These are phyloP conservation scores for Zymoseptoria crescenta DNA, from an alignment of 2,329 filamentous ascomycete genomes.

Conservation along the genomic window DNA sequence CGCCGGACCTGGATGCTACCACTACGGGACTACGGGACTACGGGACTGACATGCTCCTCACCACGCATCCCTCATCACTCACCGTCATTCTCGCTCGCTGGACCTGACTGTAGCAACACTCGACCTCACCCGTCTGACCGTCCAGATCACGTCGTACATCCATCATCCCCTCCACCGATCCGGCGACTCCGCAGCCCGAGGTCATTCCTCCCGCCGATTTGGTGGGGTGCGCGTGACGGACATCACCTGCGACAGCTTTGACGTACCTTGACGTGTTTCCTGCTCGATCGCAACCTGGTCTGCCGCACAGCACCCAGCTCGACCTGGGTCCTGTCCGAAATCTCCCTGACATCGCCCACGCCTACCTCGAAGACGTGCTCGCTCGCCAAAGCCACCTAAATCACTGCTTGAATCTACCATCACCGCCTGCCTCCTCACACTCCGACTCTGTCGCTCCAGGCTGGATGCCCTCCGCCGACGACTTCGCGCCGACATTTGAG, in stretches of 20 bases:
- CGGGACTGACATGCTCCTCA: too few species aligned
- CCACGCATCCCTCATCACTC: background rate
- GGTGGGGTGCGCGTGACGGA: background rate
- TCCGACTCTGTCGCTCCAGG: conserved; percentile 1
- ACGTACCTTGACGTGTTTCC: background rate
- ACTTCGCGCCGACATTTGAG: conserved; percentile 21
- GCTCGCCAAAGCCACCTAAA: background rate
- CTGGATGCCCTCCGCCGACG: conserved; percentile 20
- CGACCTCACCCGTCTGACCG: background rate
- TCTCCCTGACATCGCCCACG: background rate
- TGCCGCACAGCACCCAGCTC: background rate
- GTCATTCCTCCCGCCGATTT: background rate
- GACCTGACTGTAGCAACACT: background rate
- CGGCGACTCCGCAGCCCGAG: background rate
- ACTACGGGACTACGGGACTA: too few species aligned
- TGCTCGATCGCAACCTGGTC: background rate
- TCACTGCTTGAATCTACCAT: background rate
- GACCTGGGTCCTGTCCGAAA: background rate
- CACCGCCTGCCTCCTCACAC: background rate
- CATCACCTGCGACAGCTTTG: background rate
- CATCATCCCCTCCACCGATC: background rate
- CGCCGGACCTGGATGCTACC: too few species aligned
- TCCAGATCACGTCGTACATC: background rate
- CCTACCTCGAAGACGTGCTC: background rate
- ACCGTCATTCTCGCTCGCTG: background rate